Evolutionary conservation across 1,284 basidiomycete species (phyloP), one percentile per base, ranked within the genome.

Genomic region (Cutaneotrichosporon cyanovorans): DNA sequence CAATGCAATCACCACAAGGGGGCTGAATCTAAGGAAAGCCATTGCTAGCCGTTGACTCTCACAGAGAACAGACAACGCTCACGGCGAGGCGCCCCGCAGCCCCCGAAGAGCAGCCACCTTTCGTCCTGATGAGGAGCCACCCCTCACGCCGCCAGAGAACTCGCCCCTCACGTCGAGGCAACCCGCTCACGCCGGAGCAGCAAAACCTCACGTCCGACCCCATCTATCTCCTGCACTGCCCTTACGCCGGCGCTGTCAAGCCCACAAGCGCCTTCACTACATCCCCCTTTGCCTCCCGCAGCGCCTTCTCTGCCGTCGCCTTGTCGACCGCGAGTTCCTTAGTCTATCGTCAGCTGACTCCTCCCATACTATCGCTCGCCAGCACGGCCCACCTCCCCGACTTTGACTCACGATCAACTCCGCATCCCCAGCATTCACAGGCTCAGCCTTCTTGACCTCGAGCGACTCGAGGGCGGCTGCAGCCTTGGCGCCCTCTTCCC

Each of bases 401-500:
- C n/a, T 3, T 32, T 3, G 10, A 62, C 68, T 50, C 48, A 68
- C 68, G 22, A 67, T 54, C 21, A 59, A 61, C 12, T 67, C 60
- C 5, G 65, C 65, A 48, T 69, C 66, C 22, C 51, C 59, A 2
- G 55, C 40, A 25, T 66, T 64, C 10, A 58, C 52, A 4, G 50
- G 47, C n/a, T 22, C 35, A 19, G n/a, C 45, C 8, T 25, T 28
- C 47, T 52, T 37, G 14, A 64, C 56, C 9, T 65, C 57, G 18
- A 69, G 45, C 37, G 65, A 57, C 48, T 67, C 56, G 51, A 68
- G 58, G 5, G 68, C 68, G 44, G 53, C 55, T 25, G 57, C 55
- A 14, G 68, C 68, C 50, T 69, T 69, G 15, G 45, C 44, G 0
- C 58, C 65, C 55, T 69, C 63, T 39, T 65, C 61, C 40, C 61